phyloP scores from a whole-genome alignment of 106 monocot genomes.

The Hemerocallis citrina region DNA sequence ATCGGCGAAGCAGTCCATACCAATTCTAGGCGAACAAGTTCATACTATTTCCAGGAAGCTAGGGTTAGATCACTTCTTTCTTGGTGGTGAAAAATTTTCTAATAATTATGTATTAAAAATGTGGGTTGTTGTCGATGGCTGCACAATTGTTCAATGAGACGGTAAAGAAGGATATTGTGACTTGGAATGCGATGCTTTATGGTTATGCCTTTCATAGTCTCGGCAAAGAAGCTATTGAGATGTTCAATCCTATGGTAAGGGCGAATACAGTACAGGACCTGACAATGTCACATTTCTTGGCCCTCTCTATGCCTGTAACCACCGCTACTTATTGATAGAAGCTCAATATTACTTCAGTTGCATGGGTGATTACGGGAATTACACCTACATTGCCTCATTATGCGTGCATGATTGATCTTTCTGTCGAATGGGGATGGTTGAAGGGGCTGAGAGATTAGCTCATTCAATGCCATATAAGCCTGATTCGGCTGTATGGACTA shows the following conservation, averaged over 20 bases:
- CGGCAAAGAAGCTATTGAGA: slow-evolving; percentile 25
- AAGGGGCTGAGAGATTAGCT: slow-evolving; percentile 27
- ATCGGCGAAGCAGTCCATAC: slow-evolving; percentile 27
- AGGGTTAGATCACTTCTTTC: slow-evolving; percentile 16
- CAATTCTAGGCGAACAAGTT: slow-evolving; percentile 28
- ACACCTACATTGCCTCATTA: slow-evolving; percentile 40
- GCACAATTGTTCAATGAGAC: slow-evolving; percentile 29
- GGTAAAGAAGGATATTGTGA: slow-evolving; percentile 23
- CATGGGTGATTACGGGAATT: slow-evolving; percentile 46
- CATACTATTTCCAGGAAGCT: slow-evolving; percentile 34
- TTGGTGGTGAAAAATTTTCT: slow-evolving; percentile 48
- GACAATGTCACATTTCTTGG: slow-evolving; percentile 54
- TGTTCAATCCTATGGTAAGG: slow-evolving; percentile 34
- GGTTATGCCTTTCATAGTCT: slow-evolving; percentile 50
- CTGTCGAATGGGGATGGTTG: slow-evolving; percentile 29
- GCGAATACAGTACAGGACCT: slow-evolving; percentile 24
- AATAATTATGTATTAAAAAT: slow-evolving; percentile 53
- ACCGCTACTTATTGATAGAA: slow-evolving; percentile 35
- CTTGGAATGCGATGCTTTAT: slow-evolving; percentile 60
- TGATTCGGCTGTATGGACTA: slow-evolving; percentile 39
- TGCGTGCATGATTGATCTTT: slow-evolving; percentile 61
- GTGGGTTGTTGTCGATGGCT: slow-evolving; percentile 32
- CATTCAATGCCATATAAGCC: slow-evolving; percentile 42
- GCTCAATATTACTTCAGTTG: slow-evolving; percentile 30
- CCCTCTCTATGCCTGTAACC: slow-evolving; percentile 51